Percentiles rank a stretch among this genome's conserved stretches.
Conservation (phyloP, 164 flowering plant species). For the Chloranthus sessilifolius region DNA sequence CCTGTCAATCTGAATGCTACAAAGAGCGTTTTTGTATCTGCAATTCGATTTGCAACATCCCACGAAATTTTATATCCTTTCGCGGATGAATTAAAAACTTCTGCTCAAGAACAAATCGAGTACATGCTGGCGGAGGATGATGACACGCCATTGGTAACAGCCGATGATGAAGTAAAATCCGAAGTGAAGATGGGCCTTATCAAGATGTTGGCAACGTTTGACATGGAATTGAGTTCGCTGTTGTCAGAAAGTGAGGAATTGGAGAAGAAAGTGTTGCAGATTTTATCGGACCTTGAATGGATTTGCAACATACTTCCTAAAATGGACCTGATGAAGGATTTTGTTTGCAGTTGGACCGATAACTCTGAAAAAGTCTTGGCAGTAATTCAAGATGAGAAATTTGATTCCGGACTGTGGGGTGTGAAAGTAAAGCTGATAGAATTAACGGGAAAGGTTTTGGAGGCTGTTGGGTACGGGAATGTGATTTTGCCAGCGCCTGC, state of each 20-base stretch:
- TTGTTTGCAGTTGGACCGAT: conserved; percentile 60
- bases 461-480: conserved; percentile 82
- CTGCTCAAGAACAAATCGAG: conserved; percentile 90
- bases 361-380: conserved; percentile 39
- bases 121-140: conserved; percentile 87
- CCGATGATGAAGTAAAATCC: conserved; percentile 64
- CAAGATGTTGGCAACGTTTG: conserved; percentile 37
- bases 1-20: conserved; percentile 50
- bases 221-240: conserved; percentile 32
- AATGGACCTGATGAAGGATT: conserved; percentile 73
- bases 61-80: conserved; percentile 43
- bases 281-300: conserved; percentile 69
- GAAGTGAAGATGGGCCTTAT: conserved; percentile 50
- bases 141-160: conserved; percentile 43
- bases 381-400: conserved; percentile 43
- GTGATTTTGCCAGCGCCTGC: conserved; percentile 57
- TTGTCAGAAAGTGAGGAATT: conserved; percentile 27
- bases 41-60: conserved; percentile 70
- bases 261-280: conserved; percentile 35
- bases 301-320: conserved; percentile 59
- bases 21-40: conserved; percentile 65
- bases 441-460: conserved; percentile 61
- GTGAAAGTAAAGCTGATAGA: conserved; percentile 63
- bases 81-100: conserved; percentile 55
- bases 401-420: conserved; percentile 51